Conservation (phyloP, 257 asterid genomes). For the Catharanthus roseus region DNA sequence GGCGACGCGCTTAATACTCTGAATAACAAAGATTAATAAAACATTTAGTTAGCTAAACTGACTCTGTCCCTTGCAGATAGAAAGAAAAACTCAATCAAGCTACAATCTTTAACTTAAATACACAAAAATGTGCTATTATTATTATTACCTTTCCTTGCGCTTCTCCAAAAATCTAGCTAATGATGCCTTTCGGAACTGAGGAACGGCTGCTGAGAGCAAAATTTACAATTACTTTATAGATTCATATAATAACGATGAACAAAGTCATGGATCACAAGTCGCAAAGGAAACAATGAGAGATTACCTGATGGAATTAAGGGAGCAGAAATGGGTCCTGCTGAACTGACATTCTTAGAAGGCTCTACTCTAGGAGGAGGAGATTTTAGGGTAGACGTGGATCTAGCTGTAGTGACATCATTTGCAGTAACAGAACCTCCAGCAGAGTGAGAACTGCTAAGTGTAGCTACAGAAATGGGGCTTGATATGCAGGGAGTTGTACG, state of each 20-base stretch:
- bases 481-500: conserved; percentile 29
- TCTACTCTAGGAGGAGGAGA: conserved; percentile 34
- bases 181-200: conserved; percentile 85
- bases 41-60: neutral
- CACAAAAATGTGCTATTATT: neutral
- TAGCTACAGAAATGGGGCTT: conserved; percentile 34
- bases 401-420: conserved; percentile 21
- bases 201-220: conserved; percentile 66
- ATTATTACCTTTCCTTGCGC: conserved; percentile 78
- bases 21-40: conserved; percentile 9
- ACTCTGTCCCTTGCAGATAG: too few relatives aligned
- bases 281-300: conserved; percentile 4
- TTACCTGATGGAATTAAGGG: conserved; percentile 47
- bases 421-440: conserved; percentile 24
- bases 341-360: conserved; percentile 31
- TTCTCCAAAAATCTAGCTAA: conserved; percentile 87
- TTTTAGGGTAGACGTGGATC: conserved; percentile 27
- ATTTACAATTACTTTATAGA: conserved; percentile 4
- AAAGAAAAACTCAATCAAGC: too few relatives aligned
- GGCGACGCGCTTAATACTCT: conserved; percentile 57
- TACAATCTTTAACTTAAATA: too few relatives aligned
- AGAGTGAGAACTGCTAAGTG: conserved; percentile 29
- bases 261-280: too few relatives aligned
- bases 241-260: neutral
- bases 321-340: conserved; percentile 37